Percentiles rank a stretch among this genome's conserved stretches.
These are phyloP conservation scores for Penicillium goetzii DNA, from an alignment of 495 filamentous ascomycete species.

Conservation along the genomic window DNA sequence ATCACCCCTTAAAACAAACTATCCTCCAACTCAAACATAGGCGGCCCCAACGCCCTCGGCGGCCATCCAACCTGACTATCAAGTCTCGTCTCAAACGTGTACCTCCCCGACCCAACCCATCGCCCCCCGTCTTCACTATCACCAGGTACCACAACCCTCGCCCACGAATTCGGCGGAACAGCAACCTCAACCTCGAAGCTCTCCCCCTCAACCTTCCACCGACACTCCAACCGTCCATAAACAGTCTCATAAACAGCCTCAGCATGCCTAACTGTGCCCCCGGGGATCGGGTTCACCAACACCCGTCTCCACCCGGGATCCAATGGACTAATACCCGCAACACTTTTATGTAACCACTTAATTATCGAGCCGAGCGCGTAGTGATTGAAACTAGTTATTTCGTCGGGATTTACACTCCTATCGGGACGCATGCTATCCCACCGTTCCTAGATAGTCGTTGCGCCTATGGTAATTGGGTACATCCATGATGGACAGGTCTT, in stretches of 20 bases:
- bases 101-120: slow-evolving; percentile 31
- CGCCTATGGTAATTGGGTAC: slow-evolving; percentile 55
- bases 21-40: slow-evolving; percentile 12
- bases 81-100: slow-evolving; percentile 15
- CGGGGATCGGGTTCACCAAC: slow-evolving; percentile 33
- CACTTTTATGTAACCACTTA: slow-evolving; percentile 36
- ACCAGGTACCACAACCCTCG: slow-evolving; percentile 28
- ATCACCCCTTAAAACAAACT: not conserved
- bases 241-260: slow-evolving; percentile 32
- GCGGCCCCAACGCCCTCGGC: slow-evolving; percentile 24
- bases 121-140: slow-evolving; percentile 12
- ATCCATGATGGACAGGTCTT: slow-evolving; percentile 52
- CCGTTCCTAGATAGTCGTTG: slow-evolving; percentile 60
- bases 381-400: slow-evolving; percentile 62
- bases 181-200: slow-evolving; percentile 28
- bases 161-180: slow-evolving; percentile 36
- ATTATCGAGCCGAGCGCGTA: slow-evolving; percentile 51
- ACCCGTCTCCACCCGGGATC: slow-evolving; percentile 35
- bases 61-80: slow-evolving; percentile 24
- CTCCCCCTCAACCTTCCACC: slow-evolving; percentile 25
- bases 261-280: slow-evolving; percentile 29
- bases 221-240: slow-evolving; percentile 33
- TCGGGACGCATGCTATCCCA: slow-evolving; percentile 58
- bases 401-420: slow-evolving; percentile 52
- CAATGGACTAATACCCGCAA: slow-evolving; percentile 28